Evolutionary conservation across 257 asterid species (phyloP).

Genomic region (Ilex aquifolium): DNA sequence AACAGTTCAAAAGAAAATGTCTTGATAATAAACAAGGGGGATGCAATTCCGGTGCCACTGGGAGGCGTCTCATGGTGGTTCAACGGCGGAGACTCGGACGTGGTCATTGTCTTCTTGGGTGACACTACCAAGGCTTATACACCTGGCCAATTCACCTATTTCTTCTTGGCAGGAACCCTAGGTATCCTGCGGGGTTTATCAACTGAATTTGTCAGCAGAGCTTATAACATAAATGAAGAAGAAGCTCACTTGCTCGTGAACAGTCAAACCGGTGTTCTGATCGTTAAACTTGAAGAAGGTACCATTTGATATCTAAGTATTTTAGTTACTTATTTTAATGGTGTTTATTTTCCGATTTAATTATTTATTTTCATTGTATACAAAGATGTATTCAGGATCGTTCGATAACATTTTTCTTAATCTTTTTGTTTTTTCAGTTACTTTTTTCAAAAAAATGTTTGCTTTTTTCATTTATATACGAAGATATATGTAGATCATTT

Average conservation of each 20-base stretch:
- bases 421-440: no score
- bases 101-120: conserved; percentile 28
- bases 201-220: conserved; percentile 18
- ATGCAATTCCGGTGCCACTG: conserved; percentile 22
- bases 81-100: conserved; percentile 29
- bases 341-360: no score
- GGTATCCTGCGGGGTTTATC: conserved; percentile 34
- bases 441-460: no score
- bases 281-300: conserved; percentile 11
- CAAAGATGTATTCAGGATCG: no score
- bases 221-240: conserved; percentile 6
- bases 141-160: conserved; percentile 18
- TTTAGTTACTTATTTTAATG: no score
- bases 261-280: conserved; percentile 20
- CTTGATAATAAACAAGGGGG: conserved; percentile 22
- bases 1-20: conserved; percentile 18
- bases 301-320: no score
- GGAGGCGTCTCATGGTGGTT: conserved; percentile 44
- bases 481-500: no score
- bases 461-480: no score
- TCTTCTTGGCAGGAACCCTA: conserved; percentile 29
- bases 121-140: conserved; percentile 13
- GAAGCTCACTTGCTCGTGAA: conserved; percentile 19
- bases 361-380: no score
- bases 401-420: no score